phyloP scores from a whole-genome alignment of 2,329 filamentous ascomycete species.

The Ophiostoma sp. region DNA sequence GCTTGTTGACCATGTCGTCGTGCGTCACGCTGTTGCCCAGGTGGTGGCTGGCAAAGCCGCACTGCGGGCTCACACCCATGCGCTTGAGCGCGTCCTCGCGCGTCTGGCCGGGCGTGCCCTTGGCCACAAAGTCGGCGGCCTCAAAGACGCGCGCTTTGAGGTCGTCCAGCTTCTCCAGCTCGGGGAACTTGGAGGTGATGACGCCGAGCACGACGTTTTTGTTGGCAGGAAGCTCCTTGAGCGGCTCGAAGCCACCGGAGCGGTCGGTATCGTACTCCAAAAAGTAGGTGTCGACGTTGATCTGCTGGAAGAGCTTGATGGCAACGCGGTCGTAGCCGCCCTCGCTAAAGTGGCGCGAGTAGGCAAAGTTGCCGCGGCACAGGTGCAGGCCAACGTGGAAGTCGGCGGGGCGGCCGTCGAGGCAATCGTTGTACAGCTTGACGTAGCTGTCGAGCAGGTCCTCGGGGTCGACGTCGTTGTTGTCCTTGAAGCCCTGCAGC shows the following conservation, averaged over 20 bases:
- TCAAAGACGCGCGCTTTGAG: conserved; percentile 51
- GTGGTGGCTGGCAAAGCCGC: conserved; percentile 64
- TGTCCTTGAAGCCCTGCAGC: conserved; percentile 52
- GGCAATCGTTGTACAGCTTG: conserved; percentile 66
- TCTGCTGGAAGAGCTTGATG: conserved; percentile 53
- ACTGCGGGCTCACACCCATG: conserved; percentile 64
- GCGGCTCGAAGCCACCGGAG: conserved; percentile 58
- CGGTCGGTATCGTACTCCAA: conserved; percentile 44
- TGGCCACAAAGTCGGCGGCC: conserved; percentile 61
- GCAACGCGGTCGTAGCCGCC: conserved; percentile 60
- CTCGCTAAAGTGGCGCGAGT: conserved; percentile 58
- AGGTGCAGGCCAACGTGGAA: conserved; percentile 69
- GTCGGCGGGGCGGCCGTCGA: conserved; percentile 55
- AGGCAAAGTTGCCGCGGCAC: conserved; percentile 57
- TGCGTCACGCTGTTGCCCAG: conserved; percentile 61
- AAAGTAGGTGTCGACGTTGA: conserved; percentile 55
- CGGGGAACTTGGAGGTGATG: conserved; percentile 35
- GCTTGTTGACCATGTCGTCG: conserved; percentile 65
- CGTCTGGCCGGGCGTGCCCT: conserved; percentile 53
- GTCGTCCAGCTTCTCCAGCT: conserved; percentile 42
- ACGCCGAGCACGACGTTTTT: conserved; percentile 60
- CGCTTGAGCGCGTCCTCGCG: conserved; percentile 60
- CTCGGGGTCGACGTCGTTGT: conserved; percentile 53
- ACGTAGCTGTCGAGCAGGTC: conserved; percentile 65
- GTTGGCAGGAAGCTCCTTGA: conserved; percentile 52